phyloP scores from a whole-genome alignment of 768 basidiomycete genomes.

The Phlebiopsis flavidoalba region DNA sequence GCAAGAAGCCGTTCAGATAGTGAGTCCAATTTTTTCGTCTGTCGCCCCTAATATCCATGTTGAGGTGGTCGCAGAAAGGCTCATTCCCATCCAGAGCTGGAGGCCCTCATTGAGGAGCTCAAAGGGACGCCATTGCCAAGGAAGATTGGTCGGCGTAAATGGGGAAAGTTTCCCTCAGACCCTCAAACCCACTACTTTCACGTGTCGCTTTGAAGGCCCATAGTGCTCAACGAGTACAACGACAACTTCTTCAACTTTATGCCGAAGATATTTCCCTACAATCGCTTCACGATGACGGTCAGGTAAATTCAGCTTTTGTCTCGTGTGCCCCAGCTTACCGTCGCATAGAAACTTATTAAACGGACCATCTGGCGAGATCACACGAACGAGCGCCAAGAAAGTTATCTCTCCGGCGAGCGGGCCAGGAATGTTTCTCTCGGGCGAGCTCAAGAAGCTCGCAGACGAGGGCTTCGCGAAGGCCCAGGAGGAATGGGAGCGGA shows the following conservation, averaged over 20 bases:
- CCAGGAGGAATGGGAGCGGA: conserved; percentile 73
- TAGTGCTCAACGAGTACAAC: conserved; percentile 83
- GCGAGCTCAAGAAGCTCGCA: conserved; percentile 56
- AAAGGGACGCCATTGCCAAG: conserved; percentile 52
- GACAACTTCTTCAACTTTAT: conserved; percentile 89
- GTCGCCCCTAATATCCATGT: background rate
- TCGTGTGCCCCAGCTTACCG: background rate
- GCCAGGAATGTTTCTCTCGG: conserved; percentile 60
- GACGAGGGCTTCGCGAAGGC: conserved; percentile 63
- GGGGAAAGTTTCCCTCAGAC: conserved; percentile 85
- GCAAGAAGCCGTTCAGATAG: conserved; percentile 52
- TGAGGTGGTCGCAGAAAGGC: conserved; percentile 35
- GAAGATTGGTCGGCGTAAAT: conserved; percentile 78
- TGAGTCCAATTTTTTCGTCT: conserved; percentile 24
- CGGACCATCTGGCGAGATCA: conserved; percentile 81
- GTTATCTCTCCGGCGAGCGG: conserved; percentile 58
- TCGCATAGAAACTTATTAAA: conserved; percentile 81
- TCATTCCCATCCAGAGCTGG: conserved; percentile 72
- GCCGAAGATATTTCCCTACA: conserved; percentile 88
- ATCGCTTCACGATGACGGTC: conserved; percentile 90
- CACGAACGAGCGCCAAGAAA: conserved; percentile 61
- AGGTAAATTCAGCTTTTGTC: conserved; percentile 22
- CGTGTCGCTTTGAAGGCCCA: conserved; percentile 71
- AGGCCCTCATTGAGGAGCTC: conserved; percentile 54
- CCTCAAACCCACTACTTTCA: conserved; percentile 69